phyloP scores from a whole-genome alignment of 2,329 filamentous ascomycete species.

The Bisporella sp. region DNA sequence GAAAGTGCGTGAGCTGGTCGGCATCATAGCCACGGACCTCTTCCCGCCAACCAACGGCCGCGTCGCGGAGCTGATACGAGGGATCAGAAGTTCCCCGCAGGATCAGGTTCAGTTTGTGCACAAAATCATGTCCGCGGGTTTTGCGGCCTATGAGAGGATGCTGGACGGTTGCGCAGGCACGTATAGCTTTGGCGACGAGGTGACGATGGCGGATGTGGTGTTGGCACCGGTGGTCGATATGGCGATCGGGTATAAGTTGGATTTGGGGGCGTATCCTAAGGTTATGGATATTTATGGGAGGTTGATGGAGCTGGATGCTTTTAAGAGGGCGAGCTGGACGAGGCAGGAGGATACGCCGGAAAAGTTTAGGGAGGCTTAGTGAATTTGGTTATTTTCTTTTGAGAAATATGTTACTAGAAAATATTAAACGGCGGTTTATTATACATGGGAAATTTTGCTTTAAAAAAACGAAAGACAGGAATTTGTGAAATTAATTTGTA shows the following conservation, averaged over 20 bases:
- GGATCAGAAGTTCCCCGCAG: constrained; percentile 34
- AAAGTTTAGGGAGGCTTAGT: constrained; percentile 28
- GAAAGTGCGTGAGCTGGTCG: constrained; percentile 43
- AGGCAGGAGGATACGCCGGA: constrained; percentile 47
- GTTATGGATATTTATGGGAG: constrained; percentile 38
- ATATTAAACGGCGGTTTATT: no score
- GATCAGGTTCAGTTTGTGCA: constrained; percentile 40
- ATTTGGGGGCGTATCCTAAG: constrained; percentile 41
- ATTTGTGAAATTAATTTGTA: no score
- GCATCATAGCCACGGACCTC: constrained; percentile 48
- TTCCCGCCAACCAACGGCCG: constrained; percentile 55
- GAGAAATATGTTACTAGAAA: no score
- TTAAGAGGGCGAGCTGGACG: constrained; percentile 46
- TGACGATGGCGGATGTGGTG: constrained; percentile 52
- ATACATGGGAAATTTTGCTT: no score
- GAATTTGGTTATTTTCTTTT: no score
- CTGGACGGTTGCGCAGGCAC: constrained; percentile 33
- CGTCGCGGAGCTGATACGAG: constrained; percentile 39
- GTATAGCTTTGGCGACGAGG: constrained; percentile 47
- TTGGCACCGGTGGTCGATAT: constrained; percentile 52
- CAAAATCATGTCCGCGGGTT: constrained; percentile 42
- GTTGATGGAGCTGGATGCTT: constrained; percentile 41
- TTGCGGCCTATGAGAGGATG: constrained; percentile 49
- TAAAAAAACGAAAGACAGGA: no score
- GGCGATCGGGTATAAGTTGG: constrained; percentile 46